Conservation (phyloP, 331 rosid species). For the Telfairia occidentalis region DNA sequence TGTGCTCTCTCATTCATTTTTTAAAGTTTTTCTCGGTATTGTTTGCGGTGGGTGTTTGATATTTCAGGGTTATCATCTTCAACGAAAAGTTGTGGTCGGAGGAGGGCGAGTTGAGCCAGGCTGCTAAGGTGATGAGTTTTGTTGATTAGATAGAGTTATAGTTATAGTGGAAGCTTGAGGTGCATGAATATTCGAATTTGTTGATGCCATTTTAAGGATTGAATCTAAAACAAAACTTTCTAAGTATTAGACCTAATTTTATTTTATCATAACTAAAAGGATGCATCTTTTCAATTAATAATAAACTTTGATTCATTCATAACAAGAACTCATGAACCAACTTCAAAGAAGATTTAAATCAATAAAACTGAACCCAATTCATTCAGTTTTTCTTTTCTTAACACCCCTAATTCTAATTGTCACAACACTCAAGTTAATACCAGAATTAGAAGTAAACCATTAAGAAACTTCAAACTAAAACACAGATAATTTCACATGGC, state of each 20-base stretch:
- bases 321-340: neutral
- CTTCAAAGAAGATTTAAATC: neutral
- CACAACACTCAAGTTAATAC: neutral
- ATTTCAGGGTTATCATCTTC: neutral
- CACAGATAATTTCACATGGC: neutral
- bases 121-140: too few species aligned
- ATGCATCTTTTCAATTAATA: neutral
- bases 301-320: neutral
- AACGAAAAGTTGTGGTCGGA: too few species aligned
- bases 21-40: neutral
- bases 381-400: neutral
- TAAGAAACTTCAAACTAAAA: neutral
- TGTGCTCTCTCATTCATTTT: neutral
- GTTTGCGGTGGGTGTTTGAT: neutral
- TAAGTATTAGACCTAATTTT: neutral
- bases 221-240: neutral
- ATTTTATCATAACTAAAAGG: neutral
- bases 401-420: neutral
- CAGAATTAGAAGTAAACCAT: neutral
- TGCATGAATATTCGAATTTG: neutral
- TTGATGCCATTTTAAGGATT: neutral
- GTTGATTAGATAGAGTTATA: too few species aligned
- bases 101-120: too few species aligned
- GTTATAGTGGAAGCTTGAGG: too few species aligned
- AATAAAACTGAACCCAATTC: neutral